Base-by-base conservation (phyloP, 2,329 filamentous ascomycete genomes). In the Hypoxylon sp. region DNA sequence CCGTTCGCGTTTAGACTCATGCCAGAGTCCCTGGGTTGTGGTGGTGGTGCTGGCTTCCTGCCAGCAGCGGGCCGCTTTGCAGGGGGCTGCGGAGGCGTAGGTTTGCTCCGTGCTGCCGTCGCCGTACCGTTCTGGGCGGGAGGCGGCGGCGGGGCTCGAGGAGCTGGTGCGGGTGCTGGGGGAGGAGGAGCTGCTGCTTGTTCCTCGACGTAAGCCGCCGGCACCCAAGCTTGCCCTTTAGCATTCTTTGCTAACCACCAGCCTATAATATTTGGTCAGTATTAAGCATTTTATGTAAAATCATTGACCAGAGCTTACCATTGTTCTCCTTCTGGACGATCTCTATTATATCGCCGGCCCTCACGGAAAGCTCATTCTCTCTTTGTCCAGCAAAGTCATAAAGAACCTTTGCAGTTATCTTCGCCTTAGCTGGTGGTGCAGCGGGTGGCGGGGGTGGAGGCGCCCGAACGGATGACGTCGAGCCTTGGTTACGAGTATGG, bases 321-420 rank as follows among this genome's bases (percentile, higher is more conserved):
- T 98, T 98, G 79, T 87, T 90, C 81, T 98, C 95, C 81, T 98
- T 98, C 76, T 96, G 91, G n/a, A 97, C 87, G 76, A 99, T 90
- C 78, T 97, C 89, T 58, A 99, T 87, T 52, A 97, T 80, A 69
- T 98, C 92, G 55, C 92, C 94, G 53, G 92, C 90, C 63, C 80
- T 87, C 70, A 99, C 88, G 14, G 91, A 90, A 56, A 99, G 85
- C 80, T 98, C 94, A 72, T 97, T 97, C 63, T 91, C 88, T 69
- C 88, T 93, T 73, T 95, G 91, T 14, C 94, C 94, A 60, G 85
- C 87, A 79, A 98, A 99, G 75, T 98, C 94, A 79, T 98, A 99
- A 50, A 98, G 80, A 3, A 94, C 96, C 82, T 94, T 96, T 75
- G 92, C 97, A 73, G 90, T 93, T 28, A 93, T 89, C 79, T 94